phyloP scores from a whole-genome alignment of 441 rosid genomes.

The Oxalis stricta region DNA sequence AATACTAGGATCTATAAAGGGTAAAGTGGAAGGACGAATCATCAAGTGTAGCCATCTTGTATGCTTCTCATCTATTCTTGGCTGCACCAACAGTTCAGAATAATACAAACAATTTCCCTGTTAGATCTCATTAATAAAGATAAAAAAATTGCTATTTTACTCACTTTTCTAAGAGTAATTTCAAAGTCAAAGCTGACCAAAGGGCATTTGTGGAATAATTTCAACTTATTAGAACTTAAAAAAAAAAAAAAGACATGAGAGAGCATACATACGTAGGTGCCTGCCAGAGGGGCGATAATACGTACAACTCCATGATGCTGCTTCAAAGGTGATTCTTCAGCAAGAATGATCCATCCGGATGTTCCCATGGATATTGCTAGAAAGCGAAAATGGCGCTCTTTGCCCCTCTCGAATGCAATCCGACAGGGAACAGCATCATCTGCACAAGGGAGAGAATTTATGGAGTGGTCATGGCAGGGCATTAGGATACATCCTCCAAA shows the following conservation, averaged over 20 bases:
- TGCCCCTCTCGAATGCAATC: slow-evolving; percentile 92
- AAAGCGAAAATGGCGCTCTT: slow-evolving; percentile 66
- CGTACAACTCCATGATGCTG: slow-evolving; percentile 58
- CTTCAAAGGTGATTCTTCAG: slow-evolving; percentile 61
- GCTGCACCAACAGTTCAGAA: slow-evolving; percentile 30
- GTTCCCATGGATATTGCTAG: slow-evolving; percentile 54
- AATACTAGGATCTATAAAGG: slow-evolving; percentile 48
- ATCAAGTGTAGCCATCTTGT: slow-evolving; percentile 79
- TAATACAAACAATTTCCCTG: neutral
- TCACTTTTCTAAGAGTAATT: too few species aligned
- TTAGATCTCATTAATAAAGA: neutral
- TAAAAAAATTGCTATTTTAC: too few species aligned
- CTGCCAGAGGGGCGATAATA: slow-evolving; percentile 76
- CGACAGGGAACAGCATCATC: slow-evolving; percentile 83
- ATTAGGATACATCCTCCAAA: too few species aligned
- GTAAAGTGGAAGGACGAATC: slow-evolving; percentile 74
- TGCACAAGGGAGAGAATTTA: slow-evolving; percentile 34
- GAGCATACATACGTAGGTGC: slow-evolving; percentile 45
- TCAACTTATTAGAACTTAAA: slow-evolving; percentile 1
- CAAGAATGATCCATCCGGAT: slow-evolving; percentile 81
- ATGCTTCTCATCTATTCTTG: slow-evolving; percentile 72
- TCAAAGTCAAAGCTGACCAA: too few species aligned
- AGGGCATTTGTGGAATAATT: too few species aligned
- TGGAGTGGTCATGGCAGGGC: too few species aligned
- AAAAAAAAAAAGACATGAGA: neutral